Percentiles rank a stretch among this genome's conserved stretches.
phyloP scores from a whole-genome alignment of 1,139 yeast genomes.

The Kodamaea arcana region DNA sequence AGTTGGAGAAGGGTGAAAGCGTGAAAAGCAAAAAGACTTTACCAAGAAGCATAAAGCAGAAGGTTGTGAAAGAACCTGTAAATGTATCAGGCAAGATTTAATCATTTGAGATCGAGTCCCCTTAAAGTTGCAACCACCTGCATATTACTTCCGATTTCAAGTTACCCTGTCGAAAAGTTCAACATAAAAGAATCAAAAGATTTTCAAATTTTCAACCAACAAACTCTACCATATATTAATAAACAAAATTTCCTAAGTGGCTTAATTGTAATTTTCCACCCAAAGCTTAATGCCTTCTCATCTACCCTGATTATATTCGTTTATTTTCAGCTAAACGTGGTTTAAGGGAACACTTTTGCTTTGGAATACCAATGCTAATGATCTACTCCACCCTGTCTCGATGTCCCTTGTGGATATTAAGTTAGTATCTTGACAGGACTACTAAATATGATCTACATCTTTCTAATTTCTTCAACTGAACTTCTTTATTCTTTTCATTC shows the following conservation, averaged over 20 bases:
- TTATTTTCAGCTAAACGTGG: slow-evolving; percentile 51
- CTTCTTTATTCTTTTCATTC: background rate
- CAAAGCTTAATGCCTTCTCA: slow-evolving; percentile 50
- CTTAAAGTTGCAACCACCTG: background rate
- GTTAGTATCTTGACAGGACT: slow-evolving; percentile 36
- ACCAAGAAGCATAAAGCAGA: no score
- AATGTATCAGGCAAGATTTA: no score
- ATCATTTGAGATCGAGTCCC: no score
- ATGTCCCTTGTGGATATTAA: slow-evolving; percentile 10
- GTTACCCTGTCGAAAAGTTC: background rate
- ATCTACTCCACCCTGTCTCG: slow-evolving; percentile 50
- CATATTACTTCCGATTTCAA: background rate
- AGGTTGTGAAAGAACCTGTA: no score
- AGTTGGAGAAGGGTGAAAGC: no score
- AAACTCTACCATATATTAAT: slow-evolving; percentile 2
- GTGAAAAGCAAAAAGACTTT: no score
- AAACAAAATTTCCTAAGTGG: slow-evolving; percentile 3
- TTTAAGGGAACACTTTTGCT: slow-evolving; percentile 46
- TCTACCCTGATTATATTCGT: slow-evolving; percentile 50
- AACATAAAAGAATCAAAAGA: background rate
- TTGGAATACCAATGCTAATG: slow-evolving; percentile 33
- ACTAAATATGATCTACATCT: slow-evolving; percentile 38
- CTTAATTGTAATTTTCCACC: slow-evolving; percentile 10
- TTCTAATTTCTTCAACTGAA: no score
- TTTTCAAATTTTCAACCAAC: background rate